phyloP scores from a whole-genome alignment of 176 grass and related monocot species.

The Thinopyrum elongatum region DNA sequence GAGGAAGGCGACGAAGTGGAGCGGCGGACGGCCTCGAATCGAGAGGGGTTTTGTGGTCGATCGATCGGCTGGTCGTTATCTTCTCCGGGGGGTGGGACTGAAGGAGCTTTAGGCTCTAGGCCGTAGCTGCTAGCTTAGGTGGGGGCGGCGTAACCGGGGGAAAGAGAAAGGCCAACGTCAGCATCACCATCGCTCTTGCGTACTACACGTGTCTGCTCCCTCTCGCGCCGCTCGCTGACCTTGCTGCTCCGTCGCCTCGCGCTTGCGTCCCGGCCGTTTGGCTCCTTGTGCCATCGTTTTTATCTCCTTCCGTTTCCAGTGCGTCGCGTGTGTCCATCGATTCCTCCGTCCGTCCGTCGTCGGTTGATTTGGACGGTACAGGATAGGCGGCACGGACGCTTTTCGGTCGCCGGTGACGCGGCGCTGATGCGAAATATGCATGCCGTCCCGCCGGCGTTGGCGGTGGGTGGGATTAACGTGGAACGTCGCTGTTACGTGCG shows the following conservation, averaged over 20 bases:
- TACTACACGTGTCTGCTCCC: too few relatives aligned
- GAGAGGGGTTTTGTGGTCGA: slow-evolving; percentile 24
- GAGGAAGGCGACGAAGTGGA: background rate
- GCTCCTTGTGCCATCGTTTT: too few relatives aligned
- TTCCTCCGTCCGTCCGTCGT: background rate
- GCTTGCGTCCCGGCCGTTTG: too few relatives aligned
- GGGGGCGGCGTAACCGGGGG: background rate
- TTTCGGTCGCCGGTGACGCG: background rate
- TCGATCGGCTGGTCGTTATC: background rate
- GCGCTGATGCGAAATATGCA: background rate
- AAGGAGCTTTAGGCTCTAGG: too few relatives aligned
- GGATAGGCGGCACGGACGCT: background rate
- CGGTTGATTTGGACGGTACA: background rate
- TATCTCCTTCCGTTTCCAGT: too few relatives aligned
- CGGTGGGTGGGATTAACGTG: background rate
- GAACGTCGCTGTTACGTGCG: background rate
- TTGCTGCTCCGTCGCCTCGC: too few relatives aligned
- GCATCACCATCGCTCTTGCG: too few relatives aligned
- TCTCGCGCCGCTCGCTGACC: too few relatives aligned
- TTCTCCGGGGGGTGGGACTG: background rate
- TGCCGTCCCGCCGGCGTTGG: background rate
- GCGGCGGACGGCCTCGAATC: background rate
- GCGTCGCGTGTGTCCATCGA: too few relatives aligned
- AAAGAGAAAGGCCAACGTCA: background rate
- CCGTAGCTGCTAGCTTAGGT: too few relatives aligned